These are phyloP conservation scores for Penicillium crustosum DNA, from an alignment of 2,329 filamentous ascomycete genomes.

Conservation along the genomic window DNA sequence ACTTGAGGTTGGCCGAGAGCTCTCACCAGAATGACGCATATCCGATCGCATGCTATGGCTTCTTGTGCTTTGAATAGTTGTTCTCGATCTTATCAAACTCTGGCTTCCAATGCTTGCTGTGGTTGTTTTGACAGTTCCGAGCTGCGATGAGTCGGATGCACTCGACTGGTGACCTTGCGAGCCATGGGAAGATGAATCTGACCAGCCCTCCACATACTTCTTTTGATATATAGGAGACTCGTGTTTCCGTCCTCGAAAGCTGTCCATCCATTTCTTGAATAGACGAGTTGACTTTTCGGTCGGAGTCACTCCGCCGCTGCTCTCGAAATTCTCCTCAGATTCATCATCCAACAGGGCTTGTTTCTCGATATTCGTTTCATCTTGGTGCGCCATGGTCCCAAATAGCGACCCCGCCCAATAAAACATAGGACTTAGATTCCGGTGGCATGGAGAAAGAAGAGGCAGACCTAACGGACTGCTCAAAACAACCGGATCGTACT, in stretches of 20 bases:
- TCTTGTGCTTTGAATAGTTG: constrained; percentile 60
- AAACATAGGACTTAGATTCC: not conserved
- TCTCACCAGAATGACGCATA: constrained; percentile 63
- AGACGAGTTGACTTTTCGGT: constrained; percentile 20
- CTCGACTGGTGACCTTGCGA: constrained; percentile 48
- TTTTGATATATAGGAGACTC: constrained; percentile 18
- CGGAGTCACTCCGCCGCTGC: constrained; percentile 7
- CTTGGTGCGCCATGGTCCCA: constrained; percentile 15
- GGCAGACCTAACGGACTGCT: not conserved
- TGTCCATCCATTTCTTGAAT: constrained; percentile 43
- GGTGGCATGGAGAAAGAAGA: constrained; percentile 15
- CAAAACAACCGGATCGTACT: not conserved
- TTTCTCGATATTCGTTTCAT: constrained; percentile 1
- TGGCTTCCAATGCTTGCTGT: constrained; percentile 73
- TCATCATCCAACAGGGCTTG: constrained; percentile 5
- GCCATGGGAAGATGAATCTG: constrained; percentile 24
- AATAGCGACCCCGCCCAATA: constrained; percentile 4
- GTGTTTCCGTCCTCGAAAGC: constrained; percentile 33
- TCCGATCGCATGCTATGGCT: constrained; percentile 58
- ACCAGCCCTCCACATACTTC: constrained; percentile 41
- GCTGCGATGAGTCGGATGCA: constrained; percentile 73
- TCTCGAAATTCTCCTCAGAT: constrained; percentile 6
- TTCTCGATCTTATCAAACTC: constrained; percentile 64
- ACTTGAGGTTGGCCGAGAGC: constrained; percentile 46
- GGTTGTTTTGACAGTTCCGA: constrained; percentile 78